A percentile compares a stretch with the other conserved stretches of the same genome.
These are phyloP conservation scores for Agroathelia rolfsii DNA, from an alignment of 1,284 basidiomycete species.

Conservation along the genomic window DNA sequence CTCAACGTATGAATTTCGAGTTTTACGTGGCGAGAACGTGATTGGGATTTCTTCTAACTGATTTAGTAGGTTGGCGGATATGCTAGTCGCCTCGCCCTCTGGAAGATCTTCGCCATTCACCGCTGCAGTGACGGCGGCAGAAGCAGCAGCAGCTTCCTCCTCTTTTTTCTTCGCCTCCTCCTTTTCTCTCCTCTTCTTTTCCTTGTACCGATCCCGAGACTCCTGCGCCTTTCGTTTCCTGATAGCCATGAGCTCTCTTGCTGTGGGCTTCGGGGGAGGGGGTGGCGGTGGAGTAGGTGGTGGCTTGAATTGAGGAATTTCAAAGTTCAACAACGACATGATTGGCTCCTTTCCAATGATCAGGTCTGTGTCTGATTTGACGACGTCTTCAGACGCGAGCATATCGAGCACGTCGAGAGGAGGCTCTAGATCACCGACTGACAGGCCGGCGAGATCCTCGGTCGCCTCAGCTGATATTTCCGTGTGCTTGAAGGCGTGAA, in stretches of 20 bases:
- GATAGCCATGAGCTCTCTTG: conserved; percentile 22
- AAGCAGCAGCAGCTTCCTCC: too few species aligned
- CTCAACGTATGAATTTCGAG: too few species aligned
- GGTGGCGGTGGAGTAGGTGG: conserved; percentile 35
- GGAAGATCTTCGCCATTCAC: too few species aligned
- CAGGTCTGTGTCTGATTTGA: conserved; percentile 43
- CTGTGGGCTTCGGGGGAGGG: conserved; percentile 26
- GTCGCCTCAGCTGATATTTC: conserved; percentile 1
- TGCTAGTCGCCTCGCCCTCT: too few species aligned
- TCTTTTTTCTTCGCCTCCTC: too few species aligned
- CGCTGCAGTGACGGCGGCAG: too few species aligned
- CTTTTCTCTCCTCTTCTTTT: too few species aligned
- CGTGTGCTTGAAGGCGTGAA: conserved; percentile 14
- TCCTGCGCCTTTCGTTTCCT: conserved; percentile 9
- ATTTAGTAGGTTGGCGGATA: too few species aligned
- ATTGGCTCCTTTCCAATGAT: conserved; percentile 50
- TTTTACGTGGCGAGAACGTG: too few species aligned
- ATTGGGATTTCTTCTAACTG: too few species aligned
- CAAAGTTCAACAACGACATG: conserved; percentile 58
- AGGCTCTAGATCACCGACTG: conserved; percentile 66
- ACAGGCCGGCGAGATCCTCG: conserved; percentile 7
- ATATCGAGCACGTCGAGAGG: conserved; percentile 44
- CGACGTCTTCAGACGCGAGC: conserved; percentile 37
- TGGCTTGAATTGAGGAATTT: conserved; percentile 52
- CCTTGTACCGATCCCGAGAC: conserved; percentile 13